A percentile compares a stretch with the other conserved stretches of the same genome.
Conservation (phyloP, 495 filamentous ascomycete genomes). For the Xylaria flabelliformis region DNA sequence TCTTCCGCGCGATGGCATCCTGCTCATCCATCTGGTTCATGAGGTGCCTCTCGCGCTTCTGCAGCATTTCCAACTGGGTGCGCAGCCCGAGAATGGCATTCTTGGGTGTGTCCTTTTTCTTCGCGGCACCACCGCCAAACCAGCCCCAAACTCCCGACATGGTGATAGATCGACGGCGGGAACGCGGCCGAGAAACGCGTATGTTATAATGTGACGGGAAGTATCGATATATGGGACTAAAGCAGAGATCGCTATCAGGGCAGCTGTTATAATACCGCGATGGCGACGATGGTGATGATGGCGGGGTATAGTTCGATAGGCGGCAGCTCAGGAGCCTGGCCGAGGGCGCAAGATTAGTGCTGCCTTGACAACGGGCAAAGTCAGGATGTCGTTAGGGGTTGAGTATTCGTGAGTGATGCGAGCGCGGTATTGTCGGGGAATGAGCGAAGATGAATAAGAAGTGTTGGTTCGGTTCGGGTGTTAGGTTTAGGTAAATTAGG, state of each 20-base stretch:
- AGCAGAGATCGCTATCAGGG: neutral
- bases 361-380: neutral
- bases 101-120: conserved; percentile 92
- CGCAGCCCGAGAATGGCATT: conserved; percentile 92
- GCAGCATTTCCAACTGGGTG: conserved; percentile 92
- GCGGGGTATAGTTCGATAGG: conserved; percentile 25
- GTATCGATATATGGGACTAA: neutral
- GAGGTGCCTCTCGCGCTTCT: conserved; percentile 92
- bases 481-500: conserved; percentile 5
- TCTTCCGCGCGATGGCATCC: conserved; percentile 88
- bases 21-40: conserved; percentile 93
- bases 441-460: conserved; percentile 1
- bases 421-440: neutral
- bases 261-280: neutral
- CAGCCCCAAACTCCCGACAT: conserved; percentile 78
- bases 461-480: neutral
- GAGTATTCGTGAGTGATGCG: neutral
- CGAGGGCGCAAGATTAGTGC: conserved; percentile 17
- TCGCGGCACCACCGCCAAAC: conserved; percentile 81
- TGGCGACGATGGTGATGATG: neutral
- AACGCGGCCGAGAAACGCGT: conserved; percentile 4
- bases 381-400: neutral
- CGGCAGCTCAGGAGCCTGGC: conserved; percentile 9
- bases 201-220: neutral
- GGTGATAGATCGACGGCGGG: conserved; percentile 33